Conservation (phyloP, 192 early-diverging fungal species). For the Coemansia umbellata region DNA sequence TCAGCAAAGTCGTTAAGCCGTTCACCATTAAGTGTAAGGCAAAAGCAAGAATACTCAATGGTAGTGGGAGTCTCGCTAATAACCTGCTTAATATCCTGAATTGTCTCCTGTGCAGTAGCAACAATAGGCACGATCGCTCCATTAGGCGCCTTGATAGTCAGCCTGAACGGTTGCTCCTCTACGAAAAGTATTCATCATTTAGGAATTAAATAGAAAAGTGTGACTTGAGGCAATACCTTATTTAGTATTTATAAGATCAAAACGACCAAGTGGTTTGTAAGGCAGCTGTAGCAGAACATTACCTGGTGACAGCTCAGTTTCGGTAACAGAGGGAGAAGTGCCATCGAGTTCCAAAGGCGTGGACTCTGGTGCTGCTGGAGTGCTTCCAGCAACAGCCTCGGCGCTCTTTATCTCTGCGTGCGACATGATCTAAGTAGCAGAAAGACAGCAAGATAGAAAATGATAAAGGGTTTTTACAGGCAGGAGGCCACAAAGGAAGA, state of each 20-base stretch:
- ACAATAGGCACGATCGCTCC: slow-evolving; percentile 30
- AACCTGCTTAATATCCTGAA: slow-evolving; percentile 84
- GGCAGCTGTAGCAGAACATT: background rate
- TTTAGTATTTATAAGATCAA: background rate
- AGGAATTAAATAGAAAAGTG: no score
- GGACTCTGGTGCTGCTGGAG: background rate
- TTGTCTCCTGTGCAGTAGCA: slow-evolving; percentile 65
- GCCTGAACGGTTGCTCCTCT: slow-evolving; percentile 40
- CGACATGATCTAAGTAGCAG: slow-evolving; percentile 19
- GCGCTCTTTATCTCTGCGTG: slow-evolving; percentile 15
- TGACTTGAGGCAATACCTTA: no score
- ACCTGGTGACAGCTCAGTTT: slow-evolving; percentile 5
- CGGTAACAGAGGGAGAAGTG: background rate
- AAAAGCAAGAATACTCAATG: slow-evolving; percentile 89
- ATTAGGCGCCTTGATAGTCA: slow-evolving; percentile 45
- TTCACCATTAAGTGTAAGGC: slow-evolving; percentile 66
- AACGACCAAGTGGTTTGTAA: background rate
- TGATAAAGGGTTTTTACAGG: background rate
- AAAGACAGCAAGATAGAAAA: background rate
- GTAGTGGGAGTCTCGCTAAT: slow-evolving; percentile 83
- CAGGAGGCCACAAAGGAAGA: background rate
- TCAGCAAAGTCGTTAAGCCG: slow-evolving; percentile 74
- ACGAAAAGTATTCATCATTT: background rate
- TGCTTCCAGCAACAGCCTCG: background rate
- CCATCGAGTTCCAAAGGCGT: slow-evolving; percentile 1